Evolutionary conservation across 2,329 filamentous ascomycete species (phyloP), one percentile per base, ranked within the genome.

Genomic region (Podosphaera xanthii): DNA sequence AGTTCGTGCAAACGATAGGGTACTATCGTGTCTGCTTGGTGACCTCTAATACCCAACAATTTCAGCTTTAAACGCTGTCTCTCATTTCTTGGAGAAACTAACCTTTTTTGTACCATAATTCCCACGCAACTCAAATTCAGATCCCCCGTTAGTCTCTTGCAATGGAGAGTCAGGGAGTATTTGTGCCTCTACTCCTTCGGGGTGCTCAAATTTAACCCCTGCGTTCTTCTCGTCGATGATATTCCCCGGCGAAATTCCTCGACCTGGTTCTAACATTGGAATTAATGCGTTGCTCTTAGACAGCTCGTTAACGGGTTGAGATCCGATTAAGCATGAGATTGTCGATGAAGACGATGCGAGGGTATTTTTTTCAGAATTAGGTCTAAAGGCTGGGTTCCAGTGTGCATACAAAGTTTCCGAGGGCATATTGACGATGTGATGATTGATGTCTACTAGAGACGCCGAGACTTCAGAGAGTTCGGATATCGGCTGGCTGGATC

Each of bases 1-100:
- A 1, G 81, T 84, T 42, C 81, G 76, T 9, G 80, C 74, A 69
- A 84, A 84, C 0, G 81, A 84, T 67, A 77, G 75, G 55, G 75
- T 80, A 68, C 79, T 83, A 8, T 75, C 69, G 66, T 83, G 80
- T 63, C 80, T 79, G 34, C 74, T 44, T 14, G 35, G n/a, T 12
- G 55, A 57, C 14, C 22, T 57, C 42, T 44, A 14, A n/a, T 10
- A 30, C 36, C 65, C 63, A 4, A 62, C 61, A 56, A 61, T 63
- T 6, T 64, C 62, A 9, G 62, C 54, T 4, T 64, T 53, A 7
- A 46, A 30, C 6, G 34, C 58, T 22, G 8, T 14, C 40, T 57
- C 33, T 36, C 30, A 14, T 33, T 34, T n/a, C 7, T 34, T 8
- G 3, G n/a, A 6, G n/a, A 44, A 12, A 44, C 40, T 44, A 44